A percentile compares a stretch with the other conserved stretches of the same genome.
phyloP scores from a whole-genome alignment of 345 rosid genomes.

The Luvunga scandens region DNA sequence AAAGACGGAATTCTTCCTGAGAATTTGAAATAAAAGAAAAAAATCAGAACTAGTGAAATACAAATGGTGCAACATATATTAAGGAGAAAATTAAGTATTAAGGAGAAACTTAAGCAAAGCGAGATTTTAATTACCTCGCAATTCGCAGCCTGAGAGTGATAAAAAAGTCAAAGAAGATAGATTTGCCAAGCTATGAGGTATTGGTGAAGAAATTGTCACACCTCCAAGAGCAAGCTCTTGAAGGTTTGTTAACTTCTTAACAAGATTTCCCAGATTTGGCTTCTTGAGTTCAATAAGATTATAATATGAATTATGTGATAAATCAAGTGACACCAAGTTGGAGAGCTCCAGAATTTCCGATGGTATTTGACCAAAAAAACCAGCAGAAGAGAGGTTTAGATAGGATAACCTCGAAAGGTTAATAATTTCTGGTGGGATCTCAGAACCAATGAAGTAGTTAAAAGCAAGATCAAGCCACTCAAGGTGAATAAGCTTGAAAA shows the following conservation, averaged over 20 bases:
- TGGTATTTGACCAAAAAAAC: slow-evolving; percentile 1
- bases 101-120: too few relatives aligned
- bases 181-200: background rate
- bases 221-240: slow-evolving; percentile 7
- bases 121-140: background rate
- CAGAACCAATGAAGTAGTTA: background rate
- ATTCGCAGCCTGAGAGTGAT: background rate
- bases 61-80: too few relatives aligned
- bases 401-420: background rate
- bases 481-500: slow-evolving; percentile 5
- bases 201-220: background rate
- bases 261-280: background rate
- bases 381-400: background rate
- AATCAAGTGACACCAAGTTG: slow-evolving; percentile 5
- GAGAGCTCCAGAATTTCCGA: background rate
- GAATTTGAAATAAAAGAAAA: too few relatives aligned
- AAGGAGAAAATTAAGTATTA: too few relatives aligned
- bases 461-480: background rate
- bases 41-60: too few relatives aligned
- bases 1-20: slow-evolving; percentile 9
- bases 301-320: background rate
- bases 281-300: slow-evolving; percentile 3
- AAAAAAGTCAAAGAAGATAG: slow-evolving; percentile 10
- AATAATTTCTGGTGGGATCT: background rate
- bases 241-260: slow-evolving; percentile 10